Conservation (phyloP, 2,329 filamentous ascomycete genomes). For the Cytospora piceae region DNA sequence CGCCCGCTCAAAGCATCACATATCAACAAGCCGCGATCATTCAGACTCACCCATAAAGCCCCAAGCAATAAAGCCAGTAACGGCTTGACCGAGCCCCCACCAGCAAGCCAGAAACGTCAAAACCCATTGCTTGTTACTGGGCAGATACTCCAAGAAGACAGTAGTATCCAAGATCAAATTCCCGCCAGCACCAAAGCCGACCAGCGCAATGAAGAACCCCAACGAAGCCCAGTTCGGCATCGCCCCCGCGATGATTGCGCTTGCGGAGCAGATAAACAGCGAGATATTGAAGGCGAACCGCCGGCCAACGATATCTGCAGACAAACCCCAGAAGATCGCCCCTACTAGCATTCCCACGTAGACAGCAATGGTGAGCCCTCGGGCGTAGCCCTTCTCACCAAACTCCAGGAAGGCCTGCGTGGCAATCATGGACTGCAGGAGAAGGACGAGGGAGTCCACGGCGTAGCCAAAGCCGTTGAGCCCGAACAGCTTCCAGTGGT, state of each 20-base stretch:
- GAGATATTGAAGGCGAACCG: conserved; percentile 71
- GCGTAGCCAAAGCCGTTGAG: conserved; percentile 63
- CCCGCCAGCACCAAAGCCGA: conserved; percentile 67
- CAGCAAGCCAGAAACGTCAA: conserved; percentile 63
- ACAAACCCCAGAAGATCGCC: conserved; percentile 70
- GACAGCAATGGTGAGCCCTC: conserved; percentile 63
- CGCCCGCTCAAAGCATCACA: background rate
- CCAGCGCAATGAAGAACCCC: conserved; percentile 64
- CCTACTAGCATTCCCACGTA: conserved; percentile 61
- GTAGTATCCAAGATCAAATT: conserved; percentile 67
- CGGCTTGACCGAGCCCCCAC: conserved; percentile 54
- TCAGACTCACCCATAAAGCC: conserved; percentile 47
- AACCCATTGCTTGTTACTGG: conserved; percentile 64
- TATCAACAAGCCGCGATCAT: background rate
- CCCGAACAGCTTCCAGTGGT: conserved; percentile 63
- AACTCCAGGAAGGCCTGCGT: conserved; percentile 63
- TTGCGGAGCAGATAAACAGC: conserved; percentile 62
- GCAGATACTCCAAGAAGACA: conserved; percentile 51
- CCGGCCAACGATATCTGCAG: conserved; percentile 69
- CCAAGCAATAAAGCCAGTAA: conserved; percentile 55
- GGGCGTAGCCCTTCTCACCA: conserved; percentile 53
- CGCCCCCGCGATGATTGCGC: conserved; percentile 65
- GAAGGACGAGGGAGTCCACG: conserved; percentile 51
- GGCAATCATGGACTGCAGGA: conserved; percentile 67
- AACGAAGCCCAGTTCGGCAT: conserved; percentile 69